These are phyloP conservation scores for Phytopythium chamaehyphon DNA, from an alignment of 352 stramenopile species.

Conservation along the genomic window DNA sequence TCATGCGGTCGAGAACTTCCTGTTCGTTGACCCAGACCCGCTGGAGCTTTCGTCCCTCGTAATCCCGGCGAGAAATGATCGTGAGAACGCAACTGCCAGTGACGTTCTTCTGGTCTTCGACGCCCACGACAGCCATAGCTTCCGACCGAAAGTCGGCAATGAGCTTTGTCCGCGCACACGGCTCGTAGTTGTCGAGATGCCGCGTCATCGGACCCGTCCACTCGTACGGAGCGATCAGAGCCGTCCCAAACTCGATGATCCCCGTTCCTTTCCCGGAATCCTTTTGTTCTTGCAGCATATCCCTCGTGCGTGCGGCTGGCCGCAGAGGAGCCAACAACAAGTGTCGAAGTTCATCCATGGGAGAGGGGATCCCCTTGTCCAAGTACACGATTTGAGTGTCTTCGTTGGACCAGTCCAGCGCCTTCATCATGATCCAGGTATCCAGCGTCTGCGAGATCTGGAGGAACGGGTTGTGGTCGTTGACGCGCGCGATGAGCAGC, in stretches of 20 bases:
- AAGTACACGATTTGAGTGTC: slow-evolving; percentile 20
- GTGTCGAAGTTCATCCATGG: slow-evolving; percentile 17
- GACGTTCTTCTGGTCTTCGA: slow-evolving; percentile 9
- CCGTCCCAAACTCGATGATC: too few relatives aligned
- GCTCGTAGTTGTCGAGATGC: too few relatives aligned
- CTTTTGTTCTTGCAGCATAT: too few relatives aligned
- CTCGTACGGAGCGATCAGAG: too few relatives aligned
- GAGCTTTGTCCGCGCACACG: slow-evolving; percentile 1
- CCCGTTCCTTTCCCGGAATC: too few relatives aligned
- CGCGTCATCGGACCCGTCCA: too few relatives aligned
- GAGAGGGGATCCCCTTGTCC: slow-evolving; percentile 14
- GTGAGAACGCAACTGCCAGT: slow-evolving; percentile 31
- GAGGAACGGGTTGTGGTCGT: slow-evolving; percentile 24
- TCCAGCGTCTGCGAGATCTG: slow-evolving; percentile 13
- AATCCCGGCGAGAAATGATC: slow-evolving; percentile 48
- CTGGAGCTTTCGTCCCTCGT: slow-evolving; percentile 38
- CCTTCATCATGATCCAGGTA: slow-evolving; percentile 13
- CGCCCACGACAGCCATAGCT: slow-evolving; percentile 19
- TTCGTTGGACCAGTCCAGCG: slow-evolving; percentile 1
- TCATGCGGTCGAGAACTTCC: slow-evolving; percentile 40
- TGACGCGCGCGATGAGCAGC: slow-evolving; percentile 13
- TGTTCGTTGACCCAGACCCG: slow-evolving; percentile 69
- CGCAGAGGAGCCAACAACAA: slow-evolving; percentile 10
- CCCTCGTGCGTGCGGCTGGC: too few relatives aligned
- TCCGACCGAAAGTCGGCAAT: slow-evolving; percentile 16